Evolutionary conservation across 768 basidiomycete species (phyloP).

Genomic region (Pholiota molesta): DNA sequence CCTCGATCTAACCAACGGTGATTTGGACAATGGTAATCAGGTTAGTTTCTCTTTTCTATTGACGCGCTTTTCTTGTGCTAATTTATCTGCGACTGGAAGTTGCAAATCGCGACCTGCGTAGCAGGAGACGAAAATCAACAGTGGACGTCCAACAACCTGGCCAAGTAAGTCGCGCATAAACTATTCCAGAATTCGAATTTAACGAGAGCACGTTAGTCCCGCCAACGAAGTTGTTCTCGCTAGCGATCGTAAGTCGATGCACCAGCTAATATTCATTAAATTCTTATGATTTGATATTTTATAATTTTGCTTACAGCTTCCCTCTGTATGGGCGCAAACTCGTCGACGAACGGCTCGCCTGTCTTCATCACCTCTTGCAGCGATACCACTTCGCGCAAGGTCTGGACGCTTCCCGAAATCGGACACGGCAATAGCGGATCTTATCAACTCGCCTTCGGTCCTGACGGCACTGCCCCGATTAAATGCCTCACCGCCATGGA

Average conservation of each 20-base stretch:
- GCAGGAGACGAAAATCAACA: slow-evolving; percentile 1
- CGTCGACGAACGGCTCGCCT: background rate
- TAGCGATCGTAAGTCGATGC: background rate
- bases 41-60: background rate
- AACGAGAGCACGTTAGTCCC: background rate
- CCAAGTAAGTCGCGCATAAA: background rate
- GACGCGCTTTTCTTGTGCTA: background rate
- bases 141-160: slow-evolving; percentile 4
- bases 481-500: slow-evolving; percentile 4
- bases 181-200: no score
- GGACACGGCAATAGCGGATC: slow-evolving; percentile 4
- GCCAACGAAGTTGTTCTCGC: background rate
- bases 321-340: slow-evolving; percentile 5
- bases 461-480: background rate
- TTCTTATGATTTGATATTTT: no score
- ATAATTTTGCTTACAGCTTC: background rate
- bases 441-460: slow-evolving; percentile 1
- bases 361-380: slow-evolving; percentile 3
- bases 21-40: slow-evolving; percentile 3
- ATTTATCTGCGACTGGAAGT: background rate
- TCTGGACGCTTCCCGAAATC: slow-evolving; percentile 4
- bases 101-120: slow-evolving; percentile 4
- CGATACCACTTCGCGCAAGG: slow-evolving; percentile 4
- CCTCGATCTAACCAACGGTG: slow-evolving; percentile 4
- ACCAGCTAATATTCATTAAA: no score